Base-by-base conservation (phyloP, 441 rosid species). In the Mallotus japonicus region DNA sequence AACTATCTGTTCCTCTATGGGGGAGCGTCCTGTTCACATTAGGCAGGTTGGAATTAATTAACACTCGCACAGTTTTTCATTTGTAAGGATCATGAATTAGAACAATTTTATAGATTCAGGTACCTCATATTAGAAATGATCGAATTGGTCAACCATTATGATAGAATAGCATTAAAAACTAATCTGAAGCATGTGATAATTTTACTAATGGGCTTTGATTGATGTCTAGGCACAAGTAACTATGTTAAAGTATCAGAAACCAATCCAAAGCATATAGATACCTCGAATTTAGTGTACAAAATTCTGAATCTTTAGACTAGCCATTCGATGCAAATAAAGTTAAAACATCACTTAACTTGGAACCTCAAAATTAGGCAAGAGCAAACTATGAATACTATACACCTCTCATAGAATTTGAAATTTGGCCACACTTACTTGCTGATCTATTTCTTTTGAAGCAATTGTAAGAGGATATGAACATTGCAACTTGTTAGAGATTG, bases 11-110 rank as follows among this genome's bases (percentile, higher is more conserved):
- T 89, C 97, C 37, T 83, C 95, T 7, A 84, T 93, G 91, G 95
- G 97, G 15, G 97, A 95, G 72, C 87, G 92, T 47, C 98, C 98
- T 3, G 87, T 93, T 15, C 95, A 90, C 75, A 86, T 88, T 75
- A 88, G 91, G 82, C 96, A 91, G 92, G 99, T 92, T 47, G 74
- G 85, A 59, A 46, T 55, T 11, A 62, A 37, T 50, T 50, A 16
- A 65, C 46, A 42, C 10, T 8, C 46, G 0, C 46, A 4, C 13
- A 55, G 19, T 22, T 61, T 19, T 55, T 65, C 17, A 59, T 71
- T 24, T 37, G 22, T 16, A 16, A 7, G 49, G 16, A 22, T 67
- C 28, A 32, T 53, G 62, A 75, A 61, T 50, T 24, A 46, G 40
- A 14, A 58, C 16, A 55, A 15, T 16, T 19, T 5, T 16, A 16